Percentiles rank a stretch among this genome's conserved stretches.
Evolutionary conservation across 768 basidiomycete genomes (phyloP).

Genomic region (Lactarius akahatsu): DNA sequence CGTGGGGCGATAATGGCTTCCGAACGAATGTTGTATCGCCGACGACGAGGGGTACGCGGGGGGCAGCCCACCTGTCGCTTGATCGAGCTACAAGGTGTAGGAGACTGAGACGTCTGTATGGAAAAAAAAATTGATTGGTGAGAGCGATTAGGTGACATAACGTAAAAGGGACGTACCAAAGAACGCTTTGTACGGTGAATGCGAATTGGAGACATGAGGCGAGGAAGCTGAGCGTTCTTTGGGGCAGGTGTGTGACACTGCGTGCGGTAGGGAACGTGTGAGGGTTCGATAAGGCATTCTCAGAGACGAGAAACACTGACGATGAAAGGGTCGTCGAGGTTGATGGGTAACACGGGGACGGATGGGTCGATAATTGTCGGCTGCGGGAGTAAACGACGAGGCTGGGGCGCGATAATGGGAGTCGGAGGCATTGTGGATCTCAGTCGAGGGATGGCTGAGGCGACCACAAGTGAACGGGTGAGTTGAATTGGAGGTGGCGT

Average conservation of each 20-base stretch:
- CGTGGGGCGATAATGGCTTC: conserved; percentile 17
- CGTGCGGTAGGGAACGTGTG: conserved; percentile 7
- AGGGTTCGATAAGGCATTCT: conserved; percentile 6
- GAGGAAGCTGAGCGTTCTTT: conserved; percentile 26
- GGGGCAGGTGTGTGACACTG: conserved; percentile 24
- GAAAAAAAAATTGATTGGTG: neutral
- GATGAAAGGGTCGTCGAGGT: conserved; percentile 30
- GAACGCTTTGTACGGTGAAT: conserved; percentile 25
- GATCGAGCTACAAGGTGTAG: conserved; percentile 30
- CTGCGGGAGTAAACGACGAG: conserved; percentile 20
- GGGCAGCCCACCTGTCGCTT: conserved; percentile 23
- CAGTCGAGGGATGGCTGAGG: neutral
- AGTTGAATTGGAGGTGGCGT: neutral
- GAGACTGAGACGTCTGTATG: conserved; percentile 27
- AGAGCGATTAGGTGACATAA: neutral
- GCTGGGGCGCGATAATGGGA: conserved; percentile 30
- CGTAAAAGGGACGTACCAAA: conserved; percentile 15
- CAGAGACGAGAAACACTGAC: conserved; percentile 15
- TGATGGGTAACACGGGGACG: conserved; percentile 15
- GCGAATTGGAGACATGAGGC: conserved; percentile 29
- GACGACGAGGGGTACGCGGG: conserved; percentile 30
- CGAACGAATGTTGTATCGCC: conserved; percentile 26
- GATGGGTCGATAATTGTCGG: conserved; percentile 26
- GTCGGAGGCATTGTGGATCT: conserved; percentile 28
- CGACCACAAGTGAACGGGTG: neutral